phyloP scores from a whole-genome alignment of 345 rosid species.

The Bretschneidera sinensis region DNA sequence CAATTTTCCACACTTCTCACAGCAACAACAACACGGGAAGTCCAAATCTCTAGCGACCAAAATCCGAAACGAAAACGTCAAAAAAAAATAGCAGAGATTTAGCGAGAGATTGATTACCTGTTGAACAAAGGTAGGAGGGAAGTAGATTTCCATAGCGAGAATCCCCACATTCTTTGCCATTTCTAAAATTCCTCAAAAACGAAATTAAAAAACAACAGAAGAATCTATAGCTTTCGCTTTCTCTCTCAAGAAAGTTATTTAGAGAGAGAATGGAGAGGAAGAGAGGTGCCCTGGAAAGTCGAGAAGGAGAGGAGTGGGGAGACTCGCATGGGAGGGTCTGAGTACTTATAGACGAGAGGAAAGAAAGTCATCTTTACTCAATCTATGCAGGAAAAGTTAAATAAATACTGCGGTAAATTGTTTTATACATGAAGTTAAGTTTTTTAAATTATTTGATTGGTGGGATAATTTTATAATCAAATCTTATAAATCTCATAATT shows the following conservation, averaged over 20 bases:
- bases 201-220: too few species aligned
- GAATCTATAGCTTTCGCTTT: too few species aligned
- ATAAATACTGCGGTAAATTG: too few species aligned
- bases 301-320: slow-evolving; percentile 5
- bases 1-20: neutral
- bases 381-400: too few species aligned
- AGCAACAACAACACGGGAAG: neutral
- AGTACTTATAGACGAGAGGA: slow-evolving; percentile 21
- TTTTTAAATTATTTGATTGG: too few species aligned
- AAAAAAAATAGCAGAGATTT: neutral
- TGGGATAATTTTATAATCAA: too few species aligned
- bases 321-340: neutral
- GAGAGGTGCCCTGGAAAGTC: neutral
- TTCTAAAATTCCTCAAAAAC: neutral
- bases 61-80: slow-evolving; percentile 3
- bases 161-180: slow-evolving; percentile 99
- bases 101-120: slow-evolving; percentile 47
- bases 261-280: neutral
- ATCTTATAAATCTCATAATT: too few species aligned
- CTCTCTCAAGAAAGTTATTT: too few species aligned
- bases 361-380: too few species aligned
- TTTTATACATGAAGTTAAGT: too few species aligned
- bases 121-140: slow-evolving; percentile 93
- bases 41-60: slow-evolving; percentile 3
- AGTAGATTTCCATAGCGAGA: slow-evolving; percentile 91